Evolutionary conservation across 768 basidiomycete genomes (phyloP), one percentile per base, ranked within the genome.

Genomic region (Termitomyces sp.): DNA sequence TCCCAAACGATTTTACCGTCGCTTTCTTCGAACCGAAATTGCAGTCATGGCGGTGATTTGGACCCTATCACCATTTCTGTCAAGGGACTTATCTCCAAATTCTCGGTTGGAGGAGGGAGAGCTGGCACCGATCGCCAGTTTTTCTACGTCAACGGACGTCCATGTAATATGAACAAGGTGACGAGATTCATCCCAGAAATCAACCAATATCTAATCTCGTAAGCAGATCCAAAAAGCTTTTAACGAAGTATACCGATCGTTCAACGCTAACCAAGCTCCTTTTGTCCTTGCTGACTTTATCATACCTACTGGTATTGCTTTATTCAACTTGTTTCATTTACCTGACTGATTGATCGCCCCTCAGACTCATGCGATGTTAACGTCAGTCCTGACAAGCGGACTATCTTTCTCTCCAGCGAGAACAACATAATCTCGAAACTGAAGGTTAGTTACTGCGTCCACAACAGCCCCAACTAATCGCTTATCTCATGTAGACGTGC

Each of bases 311-410:
- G 79, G 93, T 93, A 57, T 7, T 84, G 70, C 12, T 14, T 27
- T 11, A 23, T n/a, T 39, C 5, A 7, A 25, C 14, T 59, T 12
- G 14, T 25, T 28, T 43, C 17, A 46, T 34, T 27, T 1, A n/a
- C n/a, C 52, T 12, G 11, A 32, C 25, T 9, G 21, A 27, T 27
- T 27, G 2, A 35, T 32, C 21, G 19, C 27, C 14, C 16, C 30
- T 32, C 59, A 94, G 92, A 85, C 55, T 75, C 83, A 0, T 91
- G 84, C 64, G 97, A 99, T 66, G 85, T 99, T 65, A 99, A 99
- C 59, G 90, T 98, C 57, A 91, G 86, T 59, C 96, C 97, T 0
- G 97, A 98, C 73, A 99, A 98, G 66, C 81, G 96, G n/a, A 95
- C 93, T 0, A 89, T 98, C 37, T 86, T 97, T 50, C 65, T 99